phyloP scores from a whole-genome alignment of 2,329 filamentous ascomycete genomes.

The Aspergillus sergii region DNA sequence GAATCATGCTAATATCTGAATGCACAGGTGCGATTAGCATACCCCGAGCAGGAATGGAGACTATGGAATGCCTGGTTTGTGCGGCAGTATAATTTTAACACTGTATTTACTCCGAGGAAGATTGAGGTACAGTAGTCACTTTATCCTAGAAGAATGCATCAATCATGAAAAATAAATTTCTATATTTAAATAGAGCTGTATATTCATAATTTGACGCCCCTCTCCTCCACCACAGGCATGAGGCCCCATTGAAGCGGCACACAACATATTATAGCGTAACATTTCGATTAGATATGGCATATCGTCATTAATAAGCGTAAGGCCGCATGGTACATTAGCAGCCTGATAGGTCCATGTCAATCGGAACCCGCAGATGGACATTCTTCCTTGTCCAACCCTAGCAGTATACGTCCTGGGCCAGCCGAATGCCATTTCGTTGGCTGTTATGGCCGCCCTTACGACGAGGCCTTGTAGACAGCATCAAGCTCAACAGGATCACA shows the following conservation, averaged over 20 bases:
- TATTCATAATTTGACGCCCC: neutral
- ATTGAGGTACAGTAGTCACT: slow-evolving; percentile 1
- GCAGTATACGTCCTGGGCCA: neutral
- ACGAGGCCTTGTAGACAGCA: neutral
- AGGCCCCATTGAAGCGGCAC: neutral
- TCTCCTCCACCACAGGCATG: neutral
- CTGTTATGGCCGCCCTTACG: neutral
- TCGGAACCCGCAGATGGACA: neutral
- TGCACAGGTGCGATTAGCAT: slow-evolving; percentile 14
- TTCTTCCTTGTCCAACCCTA: neutral
- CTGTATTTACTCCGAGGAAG: slow-evolving; percentile 13
- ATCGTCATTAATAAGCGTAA: neutral
- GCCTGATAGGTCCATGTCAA: neutral
- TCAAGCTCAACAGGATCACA: neutral
- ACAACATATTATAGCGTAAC: neutral
- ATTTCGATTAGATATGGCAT: neutral
- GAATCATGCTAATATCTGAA: neutral
- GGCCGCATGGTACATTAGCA: neutral
- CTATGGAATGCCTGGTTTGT: slow-evolving; percentile 22
- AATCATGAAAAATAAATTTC: neutral
- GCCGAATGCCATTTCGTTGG: neutral
- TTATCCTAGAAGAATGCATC: neutral
- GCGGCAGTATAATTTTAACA: slow-evolving; percentile 18
- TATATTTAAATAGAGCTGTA: neutral
- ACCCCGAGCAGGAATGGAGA: slow-evolving; percentile 16